phyloP scores from a whole-genome alignment of 139 green algal species.

The Chlamydomonas eustigma region DNA sequence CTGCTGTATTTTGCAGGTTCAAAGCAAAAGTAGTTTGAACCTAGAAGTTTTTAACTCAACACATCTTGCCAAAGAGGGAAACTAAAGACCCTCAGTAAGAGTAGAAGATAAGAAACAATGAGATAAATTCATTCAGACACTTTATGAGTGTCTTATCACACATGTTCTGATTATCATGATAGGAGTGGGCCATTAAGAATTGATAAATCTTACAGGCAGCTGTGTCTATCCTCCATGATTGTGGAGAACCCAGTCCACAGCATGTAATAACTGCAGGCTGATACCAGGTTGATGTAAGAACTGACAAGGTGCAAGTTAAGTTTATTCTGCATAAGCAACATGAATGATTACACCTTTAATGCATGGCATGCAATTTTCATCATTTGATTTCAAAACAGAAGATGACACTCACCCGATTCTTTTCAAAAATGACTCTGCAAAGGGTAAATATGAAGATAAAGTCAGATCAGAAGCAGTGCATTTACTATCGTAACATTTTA shows the following conservation, averaged over 20 bases:
- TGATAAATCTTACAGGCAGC: constrained; percentile 29
- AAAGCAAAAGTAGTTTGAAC: too few relatives aligned
- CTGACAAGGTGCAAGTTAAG: constrained; percentile 30
- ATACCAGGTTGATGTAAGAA: constrained; percentile 36
- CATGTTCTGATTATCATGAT: too few relatives aligned
- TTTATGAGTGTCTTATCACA: too few relatives aligned
- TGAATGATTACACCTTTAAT: neutral
- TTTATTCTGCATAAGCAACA: neutral
- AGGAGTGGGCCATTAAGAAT: too few relatives aligned
- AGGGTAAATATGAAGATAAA: neutral
- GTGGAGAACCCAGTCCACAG: constrained; percentile 35
- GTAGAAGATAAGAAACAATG: too few relatives aligned
- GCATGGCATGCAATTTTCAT: neutral
- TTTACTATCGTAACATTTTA: neutral
- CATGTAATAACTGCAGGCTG: constrained; percentile 26
- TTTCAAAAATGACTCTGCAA: constrained; percentile 31
- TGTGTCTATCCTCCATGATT: constrained; percentile 22
- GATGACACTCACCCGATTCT: constrained; percentile 16
- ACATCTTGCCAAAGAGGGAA: too few relatives aligned
- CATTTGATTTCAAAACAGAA: constrained; percentile 5
- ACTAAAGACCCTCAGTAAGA: too few relatives aligned
- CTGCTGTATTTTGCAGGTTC: too few relatives aligned
- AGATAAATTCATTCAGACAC: too few relatives aligned
- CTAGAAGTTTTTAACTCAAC: too few relatives aligned
- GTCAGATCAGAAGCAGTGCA: neutral